A percentile compares a stretch with the other conserved stretches of the same genome.
phyloP scores from a whole-genome alignment of 306 rosid species.

The Vachellia pachyceras region DNA sequence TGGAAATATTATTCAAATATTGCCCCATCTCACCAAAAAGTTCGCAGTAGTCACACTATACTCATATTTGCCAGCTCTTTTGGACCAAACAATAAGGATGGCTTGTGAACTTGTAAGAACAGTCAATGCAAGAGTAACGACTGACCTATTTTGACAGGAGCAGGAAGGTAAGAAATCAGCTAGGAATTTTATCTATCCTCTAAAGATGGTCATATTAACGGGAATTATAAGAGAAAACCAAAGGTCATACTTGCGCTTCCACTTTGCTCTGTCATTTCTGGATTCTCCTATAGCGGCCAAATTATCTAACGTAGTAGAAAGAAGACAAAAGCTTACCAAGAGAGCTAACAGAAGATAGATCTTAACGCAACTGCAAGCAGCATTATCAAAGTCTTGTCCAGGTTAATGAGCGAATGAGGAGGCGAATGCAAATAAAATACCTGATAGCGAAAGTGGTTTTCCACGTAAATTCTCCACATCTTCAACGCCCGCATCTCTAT shows the following conservation, averaged over 20 bases:
- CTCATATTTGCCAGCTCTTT: slow-evolving; percentile 93
- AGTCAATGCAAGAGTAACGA: slow-evolving; percentile 81
- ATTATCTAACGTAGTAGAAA: slow-evolving; percentile 28
- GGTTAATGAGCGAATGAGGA: neutral
- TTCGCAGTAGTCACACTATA: slow-evolving; percentile 97
- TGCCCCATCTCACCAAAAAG: slow-evolving; percentile 64
- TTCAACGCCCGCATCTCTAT: slow-evolving; percentile 31
- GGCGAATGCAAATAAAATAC: slow-evolving; percentile 6
- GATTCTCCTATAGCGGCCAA: slow-evolving; percentile 43
- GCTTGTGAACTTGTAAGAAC: slow-evolving; percentile 95
- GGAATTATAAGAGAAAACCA: neutral
- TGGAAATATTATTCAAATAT: slow-evolving; percentile 25
- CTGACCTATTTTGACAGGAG: slow-evolving; percentile 58
- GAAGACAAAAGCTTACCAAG: neutral
- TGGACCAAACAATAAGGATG: slow-evolving; percentile 95
- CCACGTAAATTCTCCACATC: slow-evolving; percentile 54
- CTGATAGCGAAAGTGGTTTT: slow-evolving; percentile 34
- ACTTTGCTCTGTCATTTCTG: slow-evolving; percentile 49
- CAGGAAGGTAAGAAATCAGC: slow-evolving; percentile 9
- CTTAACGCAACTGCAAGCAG: slow-evolving; percentile 3
- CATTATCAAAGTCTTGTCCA: neutral
- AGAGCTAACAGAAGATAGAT: slow-evolving; percentile 3
- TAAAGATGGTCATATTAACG: neutral
- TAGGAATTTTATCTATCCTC: slow-evolving; percentile 4
- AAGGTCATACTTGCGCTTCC: slow-evolving; percentile 63